phyloP scores from a whole-genome alignment of 2,329 filamentous ascomycete genomes.

The Alternaria infectoria region DNA sequence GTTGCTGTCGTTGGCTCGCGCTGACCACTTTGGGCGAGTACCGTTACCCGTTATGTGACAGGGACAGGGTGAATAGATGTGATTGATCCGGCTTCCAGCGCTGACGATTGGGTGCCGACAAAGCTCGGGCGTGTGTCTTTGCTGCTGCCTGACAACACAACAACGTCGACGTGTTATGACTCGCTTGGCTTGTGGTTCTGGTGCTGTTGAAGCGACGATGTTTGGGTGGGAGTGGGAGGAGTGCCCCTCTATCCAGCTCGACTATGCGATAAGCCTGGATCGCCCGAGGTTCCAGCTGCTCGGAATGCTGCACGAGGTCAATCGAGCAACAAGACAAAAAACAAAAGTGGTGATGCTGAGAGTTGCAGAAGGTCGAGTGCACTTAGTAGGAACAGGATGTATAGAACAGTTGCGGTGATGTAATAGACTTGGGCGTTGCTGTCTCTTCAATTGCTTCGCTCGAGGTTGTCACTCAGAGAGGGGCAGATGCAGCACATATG shows the following conservation, averaged over 20 bases:
- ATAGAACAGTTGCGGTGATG: constrained; percentile 5
- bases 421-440: constrained; percentile 14
- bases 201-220: constrained; percentile 13
- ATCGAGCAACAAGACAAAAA: constrained; percentile 9
- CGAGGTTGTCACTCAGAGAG: constrained; percentile 31
- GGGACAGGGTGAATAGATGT: constrained; percentile 35
- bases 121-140: constrained; percentile 29
- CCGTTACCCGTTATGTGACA: constrained; percentile 23
- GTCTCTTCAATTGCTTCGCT: constrained; percentile 2
- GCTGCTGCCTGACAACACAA: constrained; percentile 42
- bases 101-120: constrained; percentile 39
- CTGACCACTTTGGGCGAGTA: constrained; percentile 32
- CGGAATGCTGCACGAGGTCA: constrained; percentile 21
- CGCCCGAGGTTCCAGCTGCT: constrained; percentile 39
- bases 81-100: constrained; percentile 28
- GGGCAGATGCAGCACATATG: constrained; percentile 45
- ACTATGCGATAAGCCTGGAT: constrained; percentile 44
- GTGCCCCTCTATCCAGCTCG: constrained; percentile 28
- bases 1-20: constrained; percentile 28
- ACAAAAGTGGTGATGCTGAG: neutral
- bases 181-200: constrained; percentile 10
- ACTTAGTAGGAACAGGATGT: neutral
- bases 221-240: constrained; percentile 11
- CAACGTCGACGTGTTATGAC: constrained; percentile 16
- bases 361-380: neutral